Conservation (phyloP, 2,329 filamentous ascomycete species). For the Tolypocladium nubicola region DNA sequence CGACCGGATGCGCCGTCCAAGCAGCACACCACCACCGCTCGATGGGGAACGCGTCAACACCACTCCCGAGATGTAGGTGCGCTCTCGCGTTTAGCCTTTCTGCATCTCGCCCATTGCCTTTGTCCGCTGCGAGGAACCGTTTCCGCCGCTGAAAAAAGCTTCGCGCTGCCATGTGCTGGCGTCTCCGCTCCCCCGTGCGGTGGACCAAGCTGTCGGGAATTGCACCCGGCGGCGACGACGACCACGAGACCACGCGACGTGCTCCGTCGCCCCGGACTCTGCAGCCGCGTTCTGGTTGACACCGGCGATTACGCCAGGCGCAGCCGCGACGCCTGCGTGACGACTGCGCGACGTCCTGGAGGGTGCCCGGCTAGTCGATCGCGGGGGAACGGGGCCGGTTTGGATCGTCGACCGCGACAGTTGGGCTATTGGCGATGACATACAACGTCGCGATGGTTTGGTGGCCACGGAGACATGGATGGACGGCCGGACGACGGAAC, state of each 20-base stretch:
- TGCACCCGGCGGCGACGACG: background rate
- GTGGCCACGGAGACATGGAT: too few relatives aligned
- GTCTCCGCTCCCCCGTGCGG: background rate
- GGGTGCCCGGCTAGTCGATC: background rate
- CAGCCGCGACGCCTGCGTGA: background rate
- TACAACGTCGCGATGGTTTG: background rate
- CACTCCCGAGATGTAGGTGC: background rate
- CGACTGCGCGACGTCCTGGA: background rate
- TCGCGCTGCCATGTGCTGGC: background rate
- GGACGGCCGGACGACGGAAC: too few relatives aligned
- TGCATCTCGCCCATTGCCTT: background rate
- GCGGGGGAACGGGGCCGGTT: background rate
- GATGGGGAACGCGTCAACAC: background rate
- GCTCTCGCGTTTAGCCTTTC: background rate
- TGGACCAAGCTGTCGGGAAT: background rate
- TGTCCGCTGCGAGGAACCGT: background rate
- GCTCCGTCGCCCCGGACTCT: too few relatives aligned
- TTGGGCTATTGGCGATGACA: background rate
- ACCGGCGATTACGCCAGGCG: background rate
- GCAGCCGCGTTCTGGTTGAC: too few relatives aligned
- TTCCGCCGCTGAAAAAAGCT: background rate
- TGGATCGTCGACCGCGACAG: background rate
- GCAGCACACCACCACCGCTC: background rate
- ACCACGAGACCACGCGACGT: background rate
- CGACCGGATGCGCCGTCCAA: background rate